Conservation (phyloP, 495 filamentous ascomycete genomes). For the Neurospora sp. region DNA sequence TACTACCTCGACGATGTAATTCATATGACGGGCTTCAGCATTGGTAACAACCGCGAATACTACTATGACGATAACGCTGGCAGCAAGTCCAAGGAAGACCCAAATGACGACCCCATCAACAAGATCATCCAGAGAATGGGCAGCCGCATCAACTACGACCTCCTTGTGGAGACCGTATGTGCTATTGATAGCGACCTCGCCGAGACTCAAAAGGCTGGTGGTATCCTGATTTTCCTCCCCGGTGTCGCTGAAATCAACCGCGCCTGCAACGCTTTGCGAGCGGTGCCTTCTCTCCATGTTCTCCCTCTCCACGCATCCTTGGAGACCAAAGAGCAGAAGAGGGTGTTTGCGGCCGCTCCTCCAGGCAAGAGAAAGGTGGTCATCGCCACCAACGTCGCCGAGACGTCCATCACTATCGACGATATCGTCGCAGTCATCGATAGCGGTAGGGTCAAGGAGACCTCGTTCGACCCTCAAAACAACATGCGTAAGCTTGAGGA, state of each 20-base stretch:
- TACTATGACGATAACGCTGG: conserved; percentile 26
- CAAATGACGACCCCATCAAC: conserved; percentile 40
- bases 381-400: conserved; percentile 90
- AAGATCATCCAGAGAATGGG: conserved; percentile 65
- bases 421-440: conserved; percentile 97
- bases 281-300: conserved; percentile 61
- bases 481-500: conserved; percentile 93
- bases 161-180: conserved; percentile 68
- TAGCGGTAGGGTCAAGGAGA: conserved; percentile 91
- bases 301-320: conserved; percentile 91
- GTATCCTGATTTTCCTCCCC: conserved; percentile 89
- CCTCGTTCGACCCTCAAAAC: conserved; percentile 81
- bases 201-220: conserved; percentile 53
- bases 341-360: conserved; percentile 72
- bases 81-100: conserved; percentile 23
- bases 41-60: conserved; percentile 21
- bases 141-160: conserved; percentile 84
- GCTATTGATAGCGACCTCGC: conserved; percentile 67
- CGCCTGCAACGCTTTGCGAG: conserved; percentile 59
- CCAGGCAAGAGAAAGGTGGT: conserved; percentile 81
- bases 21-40: conserved; percentile 61
- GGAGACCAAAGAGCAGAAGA: conserved; percentile 72
- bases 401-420: conserved; percentile 96
- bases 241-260: conserved; percentile 78
- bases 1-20: conserved; percentile 87